Evolutionary conservation across 352 stramenopile species (phyloP).

Genomic region (Thalassiosira mediterranea): DNA sequence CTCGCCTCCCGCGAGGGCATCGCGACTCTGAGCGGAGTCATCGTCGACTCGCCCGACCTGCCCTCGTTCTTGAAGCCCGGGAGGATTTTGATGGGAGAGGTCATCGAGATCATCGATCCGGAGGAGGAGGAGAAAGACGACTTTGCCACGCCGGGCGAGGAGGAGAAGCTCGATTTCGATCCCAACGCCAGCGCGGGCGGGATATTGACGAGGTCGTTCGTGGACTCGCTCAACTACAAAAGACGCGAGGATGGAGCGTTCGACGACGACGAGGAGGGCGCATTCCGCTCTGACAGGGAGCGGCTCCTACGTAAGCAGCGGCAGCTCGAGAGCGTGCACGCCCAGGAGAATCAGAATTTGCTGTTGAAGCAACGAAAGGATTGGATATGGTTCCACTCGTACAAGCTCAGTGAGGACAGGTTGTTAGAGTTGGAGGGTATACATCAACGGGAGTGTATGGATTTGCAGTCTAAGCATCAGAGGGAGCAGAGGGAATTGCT

Average conservation of each 20-base stretch:
- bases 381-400: constrained; percentile 5
- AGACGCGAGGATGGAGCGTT: no score
- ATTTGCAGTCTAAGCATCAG: constrained; percentile 23
- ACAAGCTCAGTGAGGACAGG: neutral
- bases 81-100: constrained; percentile 28
- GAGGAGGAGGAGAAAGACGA: constrained; percentile 18
- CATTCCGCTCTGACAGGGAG: no score
- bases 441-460: constrained; percentile 30
- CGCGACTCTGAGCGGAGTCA: constrained; percentile 18
- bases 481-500: constrained; percentile 38
- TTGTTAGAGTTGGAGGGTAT: constrained; percentile 22
- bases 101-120: constrained; percentile 40
- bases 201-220: constrained; percentile 6
- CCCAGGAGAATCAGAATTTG: constrained; percentile 26
- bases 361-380: constrained; percentile 28
- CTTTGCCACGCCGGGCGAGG: constrained; percentile 24
- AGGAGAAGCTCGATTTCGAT: neutral
- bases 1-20: no score
- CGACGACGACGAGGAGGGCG: no score
- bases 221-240: no score
- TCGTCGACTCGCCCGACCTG: constrained; percentile 16
- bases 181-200: neutral
- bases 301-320: constrained; percentile 15
- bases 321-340: constrained; percentile 16
- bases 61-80: constrained; percentile 9